These are phyloP conservation scores for Galerina marginata DNA, from an alignment of 768 basidiomycete species.

Conservation along the genomic window DNA sequence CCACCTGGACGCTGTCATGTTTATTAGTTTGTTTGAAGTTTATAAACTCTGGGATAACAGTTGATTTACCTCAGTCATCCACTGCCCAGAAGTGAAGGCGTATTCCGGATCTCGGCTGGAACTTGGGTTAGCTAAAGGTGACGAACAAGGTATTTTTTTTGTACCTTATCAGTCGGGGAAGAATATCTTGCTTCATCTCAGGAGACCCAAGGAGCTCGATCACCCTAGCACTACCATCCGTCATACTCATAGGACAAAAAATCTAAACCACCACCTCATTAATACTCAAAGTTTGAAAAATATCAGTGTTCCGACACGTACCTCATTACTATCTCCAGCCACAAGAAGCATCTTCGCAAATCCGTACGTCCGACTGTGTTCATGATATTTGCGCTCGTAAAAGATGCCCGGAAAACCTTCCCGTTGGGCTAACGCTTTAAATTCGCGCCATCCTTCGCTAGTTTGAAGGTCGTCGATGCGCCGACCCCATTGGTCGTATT, in stretches of 20 bases:
- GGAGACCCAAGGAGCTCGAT: conserved; percentile 68
- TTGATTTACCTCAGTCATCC: conserved; percentile 75
- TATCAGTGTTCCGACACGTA: conserved; percentile 28
- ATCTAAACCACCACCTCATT: conserved; percentile 42
- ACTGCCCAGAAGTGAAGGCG: conserved; percentile 79
- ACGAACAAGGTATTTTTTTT: neutral
- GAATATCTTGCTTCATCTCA: conserved; percentile 61
- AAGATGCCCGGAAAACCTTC: conserved; percentile 73
- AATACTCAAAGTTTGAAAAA: neutral
- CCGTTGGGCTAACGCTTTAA: conserved; percentile 65
- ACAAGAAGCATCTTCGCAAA: conserved; percentile 71
- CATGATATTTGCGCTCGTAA: conserved; percentile 66
- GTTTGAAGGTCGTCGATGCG: conserved; percentile 68
- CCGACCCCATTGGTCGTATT: conserved; percentile 81
- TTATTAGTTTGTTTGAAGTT: conserved; percentile 33
- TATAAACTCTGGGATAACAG: conserved; percentile 34
- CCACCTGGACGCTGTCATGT: conserved; percentile 65
- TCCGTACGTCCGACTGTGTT: conserved; percentile 64
- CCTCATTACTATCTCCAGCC: conserved; percentile 68
- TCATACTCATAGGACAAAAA: conserved; percentile 80
- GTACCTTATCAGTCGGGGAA: conserved; percentile 68
- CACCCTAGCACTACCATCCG: conserved; percentile 77
- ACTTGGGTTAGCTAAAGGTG: neutral
- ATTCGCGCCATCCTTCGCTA: conserved; percentile 72
- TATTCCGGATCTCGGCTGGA: conserved; percentile 61